Evolutionary conservation across 306 rosid genomes (phyloP), one percentile per base, ranked within the genome.

Genomic region (Sindora glabra): DNA sequence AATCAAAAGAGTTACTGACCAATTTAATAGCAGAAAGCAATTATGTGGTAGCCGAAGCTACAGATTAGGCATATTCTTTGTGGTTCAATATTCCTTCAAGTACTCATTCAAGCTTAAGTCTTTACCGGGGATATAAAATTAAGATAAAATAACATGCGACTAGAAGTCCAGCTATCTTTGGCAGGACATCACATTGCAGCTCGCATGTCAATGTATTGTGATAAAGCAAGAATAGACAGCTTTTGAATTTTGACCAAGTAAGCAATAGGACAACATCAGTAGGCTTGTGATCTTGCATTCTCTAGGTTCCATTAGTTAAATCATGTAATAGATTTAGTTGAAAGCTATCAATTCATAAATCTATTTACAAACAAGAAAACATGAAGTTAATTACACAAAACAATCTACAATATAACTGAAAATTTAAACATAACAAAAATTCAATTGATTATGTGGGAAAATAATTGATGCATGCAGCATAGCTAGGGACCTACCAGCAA

Each of bases 401-500:
- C 41, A 64, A 62, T 50, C 62, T 46, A 4, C 10, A 64, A 13
- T 44, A 24, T 49, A 42, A 33, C 6, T 17, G 5, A 17, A 64
- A 64, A 38, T 51, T 36, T 40, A 36, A 50, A 22, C 10, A 3
- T 24, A 8, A 16, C 0, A 47, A 59, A 49, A 24, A 52, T 10
- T 22, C 37, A 53, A 38, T 41, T 25, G 38, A 33, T 56, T 37
- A 51, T 25, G 15, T 47, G 57, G 57, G 50, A 48, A 74, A 60
- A 50, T 55, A 48, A 64, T 53, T 39, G 15, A 68, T 45, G 14
- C 34, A 67, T 46, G 66, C 76, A 71, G 64, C 68, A 64, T 22
- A 57, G 67, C 51, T 65, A 53, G 45, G 72, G 53, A 67, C 74
- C 69, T 79, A 91, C 98, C 98, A 67, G 98, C 98, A 79, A 91